Base-by-base conservation (phyloP, 805 yeast species). In the Myxozyma sirexii region DNA sequence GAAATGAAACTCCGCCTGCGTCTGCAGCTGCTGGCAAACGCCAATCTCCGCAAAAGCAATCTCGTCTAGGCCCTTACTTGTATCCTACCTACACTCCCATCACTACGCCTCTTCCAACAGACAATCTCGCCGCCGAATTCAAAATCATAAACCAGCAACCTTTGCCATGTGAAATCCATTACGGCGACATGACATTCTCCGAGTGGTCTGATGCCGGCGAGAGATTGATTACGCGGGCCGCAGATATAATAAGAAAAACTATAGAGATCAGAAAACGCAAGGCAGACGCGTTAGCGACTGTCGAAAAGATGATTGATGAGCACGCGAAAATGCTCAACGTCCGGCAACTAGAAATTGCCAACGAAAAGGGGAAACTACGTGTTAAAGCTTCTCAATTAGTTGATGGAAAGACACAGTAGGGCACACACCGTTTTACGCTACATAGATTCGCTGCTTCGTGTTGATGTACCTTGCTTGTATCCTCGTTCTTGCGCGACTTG, bases 141-240 rank as follows among this genome's bases (percentile, higher is more conserved):
- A 19, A 24, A 15, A 27, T 38, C 17, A 45, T 31, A 2, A 45
- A 51, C 17, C 59, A 52, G 23, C 33, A 24, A 10, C 60, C 60
- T 6, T 26, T 31, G n/a, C 42, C 35, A n/a, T 10, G 37, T 4
- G 60, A 55, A 23, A 54, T 19, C 0, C 15, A 31, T 13, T 60
- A 60, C 41, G 64, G 61, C 26, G 44, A 47, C 23, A 62, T 59
- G 62, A 55, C 64, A 21, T 45, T 62, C 17, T 43, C 41, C 17
- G 65, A 62, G 13, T 62, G 65, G 65, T 33, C 53, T 7, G 21
- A 21, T 3, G 46, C 46, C 7, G 61, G 65, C 17, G 50, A 49
- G 2, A 17, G 24, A 15, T 45, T 62, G 6, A 47, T 31, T 8
- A 26, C 31, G 29, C 49, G 46, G 12, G 64, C 64, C 7, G 48